phyloP scores from a whole-genome alignment of 768 basidiomycete genomes.

The Sarcodon aspratus region DNA sequence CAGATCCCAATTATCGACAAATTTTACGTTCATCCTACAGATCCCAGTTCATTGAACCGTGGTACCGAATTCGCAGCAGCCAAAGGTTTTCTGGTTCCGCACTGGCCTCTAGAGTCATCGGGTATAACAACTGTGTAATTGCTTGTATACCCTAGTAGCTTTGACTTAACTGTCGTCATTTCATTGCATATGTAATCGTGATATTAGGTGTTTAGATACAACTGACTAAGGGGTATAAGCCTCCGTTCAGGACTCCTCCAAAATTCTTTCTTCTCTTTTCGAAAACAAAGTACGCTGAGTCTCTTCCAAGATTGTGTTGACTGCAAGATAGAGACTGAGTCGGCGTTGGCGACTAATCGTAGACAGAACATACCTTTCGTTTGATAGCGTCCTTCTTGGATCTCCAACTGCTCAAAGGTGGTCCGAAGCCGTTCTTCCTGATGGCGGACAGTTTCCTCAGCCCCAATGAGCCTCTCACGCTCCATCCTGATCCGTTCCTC shows the following conservation, averaged over 20 bases:
- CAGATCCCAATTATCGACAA: constrained; percentile 93
- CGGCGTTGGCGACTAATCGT: not conserved
- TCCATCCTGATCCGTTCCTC: constrained; percentile 26
- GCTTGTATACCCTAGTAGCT: no score
- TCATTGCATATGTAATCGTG: no score
- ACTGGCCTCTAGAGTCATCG: constrained; percentile 18
- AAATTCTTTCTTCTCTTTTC: no score
- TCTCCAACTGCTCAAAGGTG: constrained; percentile 27
- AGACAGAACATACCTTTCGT: constrained; percentile 22
- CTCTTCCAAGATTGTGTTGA: constrained; percentile 30
- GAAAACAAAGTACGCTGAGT: constrained; percentile 18
- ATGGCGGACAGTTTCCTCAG: constrained; percentile 27
- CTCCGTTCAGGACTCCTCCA: no score
- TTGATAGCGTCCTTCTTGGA: constrained; percentile 29
- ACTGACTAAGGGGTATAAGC: no score
- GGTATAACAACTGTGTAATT: no score
- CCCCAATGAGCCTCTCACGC: constrained; percentile 27
- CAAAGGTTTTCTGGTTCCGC: constrained; percentile 72
- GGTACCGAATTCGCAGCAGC: constrained; percentile 77
- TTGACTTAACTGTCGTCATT: no score
- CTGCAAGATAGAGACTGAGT: constrained; percentile 12
- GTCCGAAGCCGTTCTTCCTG: constrained; percentile 28
- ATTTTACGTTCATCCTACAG: constrained; percentile 82
- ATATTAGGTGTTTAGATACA: no score
- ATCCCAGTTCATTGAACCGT: constrained; percentile 58